Conservation (phyloP, 1,284 basidiomycete genomes). For the Ganoderma lucidum region DNA sequence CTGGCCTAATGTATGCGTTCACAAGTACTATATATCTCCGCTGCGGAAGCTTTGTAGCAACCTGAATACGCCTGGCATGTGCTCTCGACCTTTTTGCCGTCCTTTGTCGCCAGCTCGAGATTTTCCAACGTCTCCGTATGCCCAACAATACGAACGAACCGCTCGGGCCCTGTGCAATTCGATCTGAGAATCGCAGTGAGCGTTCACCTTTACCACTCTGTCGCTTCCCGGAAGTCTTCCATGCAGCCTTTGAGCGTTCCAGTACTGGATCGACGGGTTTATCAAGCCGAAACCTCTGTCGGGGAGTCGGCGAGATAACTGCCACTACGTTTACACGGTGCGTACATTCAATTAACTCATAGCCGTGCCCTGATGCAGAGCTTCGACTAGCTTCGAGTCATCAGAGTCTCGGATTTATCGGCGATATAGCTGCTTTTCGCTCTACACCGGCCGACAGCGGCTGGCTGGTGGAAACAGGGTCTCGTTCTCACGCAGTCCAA, state of each 20-base stretch:
- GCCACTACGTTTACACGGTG: neutral
- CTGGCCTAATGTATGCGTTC: neutral
- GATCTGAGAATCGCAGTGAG: too few species aligned
- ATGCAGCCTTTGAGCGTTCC: too few species aligned
- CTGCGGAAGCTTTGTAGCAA: conserved; percentile 37
- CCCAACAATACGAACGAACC: neutral
- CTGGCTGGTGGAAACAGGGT: too few species aligned
- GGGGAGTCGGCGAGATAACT: too few species aligned
- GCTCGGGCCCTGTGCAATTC: too few species aligned
- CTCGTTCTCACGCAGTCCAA: too few species aligned
- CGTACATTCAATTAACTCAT: neutral
- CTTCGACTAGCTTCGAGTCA: neutral
- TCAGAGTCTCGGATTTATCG: neutral
- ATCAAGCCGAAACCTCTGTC: too few species aligned
- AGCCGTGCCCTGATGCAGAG: neutral
- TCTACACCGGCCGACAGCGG: too few species aligned
- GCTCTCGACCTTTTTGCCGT: neutral
- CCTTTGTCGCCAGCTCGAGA: neutral
- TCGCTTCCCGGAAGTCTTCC: too few species aligned
- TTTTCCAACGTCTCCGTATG: neutral
- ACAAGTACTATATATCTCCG: conserved; percentile 46
- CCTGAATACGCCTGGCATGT: neutral
- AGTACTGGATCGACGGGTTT: too few species aligned
- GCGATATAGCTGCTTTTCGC: neutral
- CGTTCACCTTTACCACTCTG: too few species aligned